Base-by-base conservation (phyloP, 345 rosid species). In the Salix caprea region DNA sequence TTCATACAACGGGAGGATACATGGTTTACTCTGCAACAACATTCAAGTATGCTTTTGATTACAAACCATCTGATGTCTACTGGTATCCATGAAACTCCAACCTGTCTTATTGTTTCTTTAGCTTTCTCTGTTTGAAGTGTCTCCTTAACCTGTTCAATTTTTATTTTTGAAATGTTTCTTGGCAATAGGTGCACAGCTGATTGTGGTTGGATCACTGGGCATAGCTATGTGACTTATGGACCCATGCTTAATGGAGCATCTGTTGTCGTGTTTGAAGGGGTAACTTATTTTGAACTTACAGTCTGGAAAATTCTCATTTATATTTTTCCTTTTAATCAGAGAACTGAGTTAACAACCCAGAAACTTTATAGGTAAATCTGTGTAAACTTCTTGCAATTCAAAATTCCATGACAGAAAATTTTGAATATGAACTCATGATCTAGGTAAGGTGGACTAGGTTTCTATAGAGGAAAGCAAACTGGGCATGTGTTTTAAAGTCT, bases 121-220 rank as follows among this genome's bases (percentile, higher is more conserved):
- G 56, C 73, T 60, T 82, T 83, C 60, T 48, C 56, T 32, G 54
- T 67, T 77, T 58, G 24, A 44, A 75, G 46, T 32, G 52, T 62
- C 70, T 52, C 14, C 26, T 44, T 68, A 46, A 61, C 61, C 54
- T 73, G 9, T 69, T 60, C 69, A 37, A 44, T 26, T 66, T 72
- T 65, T 2, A 34, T 37, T 56, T 67, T 23, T 37, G n/a, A 48
- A 46, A 1, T 74, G 56, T 72, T 76, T 79, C 73, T 21, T 79
- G 67, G 77, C 65, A 70, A 76, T 77, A 96, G 99, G 99, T 96
- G 99, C 85, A 96, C 99, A 44, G 99, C 99, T 80, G 99, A 96
- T 81, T 96, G 99, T 89, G 99, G 99, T 79, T 96, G 99, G 99
- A 93, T 96, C 62, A 96, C 99, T 30, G 99, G 99, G 72, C 99